Conservation (phyloP, 352 stramenopile genomes). For the Globisporangium uncinulatum region DNA sequence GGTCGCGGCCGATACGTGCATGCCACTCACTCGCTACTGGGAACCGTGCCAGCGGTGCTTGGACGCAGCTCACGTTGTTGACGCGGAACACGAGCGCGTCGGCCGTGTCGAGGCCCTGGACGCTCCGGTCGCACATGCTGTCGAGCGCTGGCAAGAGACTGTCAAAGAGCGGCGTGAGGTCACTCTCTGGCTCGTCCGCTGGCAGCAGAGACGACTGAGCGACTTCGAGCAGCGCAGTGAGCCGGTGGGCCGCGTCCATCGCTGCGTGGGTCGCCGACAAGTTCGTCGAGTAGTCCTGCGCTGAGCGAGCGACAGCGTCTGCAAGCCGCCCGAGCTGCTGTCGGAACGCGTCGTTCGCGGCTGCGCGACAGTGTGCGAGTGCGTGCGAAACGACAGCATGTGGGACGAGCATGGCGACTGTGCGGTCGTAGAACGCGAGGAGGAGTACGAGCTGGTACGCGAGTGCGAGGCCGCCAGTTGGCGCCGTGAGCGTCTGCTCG, state of each 20-base stretch:
- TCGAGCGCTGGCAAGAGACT: conserved; percentile 36
- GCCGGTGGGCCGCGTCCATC: conserved; percentile 50
- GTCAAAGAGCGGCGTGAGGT: conserved; percentile 51
- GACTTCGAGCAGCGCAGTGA: conserved; percentile 52
- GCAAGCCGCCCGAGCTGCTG: conserved; percentile 51
- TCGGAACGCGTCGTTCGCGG: conserved; percentile 39
- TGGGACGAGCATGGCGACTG: conserved; percentile 39
- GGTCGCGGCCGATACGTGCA: conserved; percentile 21
- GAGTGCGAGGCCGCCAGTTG: conserved; percentile 42
- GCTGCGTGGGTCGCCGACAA: conserved; percentile 48
- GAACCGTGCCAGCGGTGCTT: conserved; percentile 37
- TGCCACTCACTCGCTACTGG: conserved; percentile 37
- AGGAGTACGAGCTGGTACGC: conserved; percentile 66
- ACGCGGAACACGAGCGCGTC: conserved; percentile 64
- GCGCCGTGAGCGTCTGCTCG: conserved; percentile 50
- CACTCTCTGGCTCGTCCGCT: conserved; percentile 39
- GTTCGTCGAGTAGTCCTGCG: conserved; percentile 55
- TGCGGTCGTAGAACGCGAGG: conserved; percentile 62
- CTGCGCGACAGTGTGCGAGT: conserved; percentile 33
- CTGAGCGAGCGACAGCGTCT: conserved; percentile 31
- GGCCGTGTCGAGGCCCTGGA: conserved; percentile 25
- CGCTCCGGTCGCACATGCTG: conserved; percentile 43
- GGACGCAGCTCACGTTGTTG: conserved; percentile 71
- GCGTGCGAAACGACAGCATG: conserved; percentile 25
- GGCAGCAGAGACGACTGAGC: conserved; percentile 53